These are phyloP conservation scores for Ustilago xerochloae DNA, from an alignment of 1,284 basidiomycete species.

Conservation along the genomic window DNA sequence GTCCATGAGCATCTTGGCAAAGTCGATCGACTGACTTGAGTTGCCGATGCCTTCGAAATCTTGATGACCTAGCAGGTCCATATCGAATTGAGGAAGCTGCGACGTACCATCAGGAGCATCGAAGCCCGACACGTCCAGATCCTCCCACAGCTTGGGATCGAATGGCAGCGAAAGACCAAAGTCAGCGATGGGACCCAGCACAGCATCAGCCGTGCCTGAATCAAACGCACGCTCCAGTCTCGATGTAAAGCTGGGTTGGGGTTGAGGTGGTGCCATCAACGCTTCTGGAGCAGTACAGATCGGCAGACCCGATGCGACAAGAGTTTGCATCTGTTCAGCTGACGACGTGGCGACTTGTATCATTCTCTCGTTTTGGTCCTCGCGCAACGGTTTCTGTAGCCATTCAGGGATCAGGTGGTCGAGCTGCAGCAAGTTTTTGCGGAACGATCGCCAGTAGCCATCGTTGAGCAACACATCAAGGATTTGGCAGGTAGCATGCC, in stretches of 20 bases:
- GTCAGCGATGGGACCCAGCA: background rate
- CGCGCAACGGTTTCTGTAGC: conserved; percentile 22
- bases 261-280: background rate
- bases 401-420: conserved; percentile 38
- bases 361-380: background rate
- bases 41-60: conserved; percentile 43
- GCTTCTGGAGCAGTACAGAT: background rate
- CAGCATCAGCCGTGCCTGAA: background rate
- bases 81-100: conserved; percentile 27
- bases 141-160: conserved; percentile 19
- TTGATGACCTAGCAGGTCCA: conserved; percentile 40
- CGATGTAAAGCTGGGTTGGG: background rate
- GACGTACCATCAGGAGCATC: conserved; percentile 3
- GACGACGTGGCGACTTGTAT: background rate
- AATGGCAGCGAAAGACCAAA: conserved; percentile 8
- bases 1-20: conserved; percentile 46
- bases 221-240: conserved; percentile 1
- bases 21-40: conserved; percentile 37
- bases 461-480: conserved; percentile 46
- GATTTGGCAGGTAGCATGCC: conserved; percentile 32
- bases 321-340: background rate
- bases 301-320: background rate
- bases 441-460: conserved; percentile 44
- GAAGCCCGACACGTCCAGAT: conserved; percentile 11
- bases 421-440: conserved; percentile 25